A percentile compares a stretch with the other conserved stretches of the same genome.
Evolutionary conservation across 306 rosid species (phyloP).

Genomic region (Cucumis cinereus): DNA sequence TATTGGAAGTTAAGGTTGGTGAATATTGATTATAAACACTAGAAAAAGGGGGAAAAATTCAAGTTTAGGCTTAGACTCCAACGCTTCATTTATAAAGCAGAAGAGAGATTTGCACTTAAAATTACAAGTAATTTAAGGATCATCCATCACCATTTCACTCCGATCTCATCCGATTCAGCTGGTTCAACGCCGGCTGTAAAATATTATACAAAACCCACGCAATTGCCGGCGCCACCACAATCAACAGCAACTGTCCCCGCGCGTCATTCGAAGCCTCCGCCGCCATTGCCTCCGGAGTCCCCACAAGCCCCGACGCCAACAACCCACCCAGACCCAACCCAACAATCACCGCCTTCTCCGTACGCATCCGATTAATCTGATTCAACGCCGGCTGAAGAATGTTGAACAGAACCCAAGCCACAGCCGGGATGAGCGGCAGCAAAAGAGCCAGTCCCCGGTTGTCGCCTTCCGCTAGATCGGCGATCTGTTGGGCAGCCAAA

Average conservation of each 20-base stretch:
- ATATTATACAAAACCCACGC: conserved; percentile 77
- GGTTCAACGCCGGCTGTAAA: conserved; percentile 89
- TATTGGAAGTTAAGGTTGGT: background rate
- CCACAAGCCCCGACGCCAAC: conserved; percentile 31
- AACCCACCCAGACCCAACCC: conserved; percentile 65
- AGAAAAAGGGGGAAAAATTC: background rate
- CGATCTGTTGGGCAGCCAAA: conserved; percentile 67
- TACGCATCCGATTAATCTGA: conserved; percentile 65
- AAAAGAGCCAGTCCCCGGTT: conserved; percentile 67
- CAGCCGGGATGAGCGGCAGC: conserved; percentile 62
- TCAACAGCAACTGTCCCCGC: conserved; percentile 63
- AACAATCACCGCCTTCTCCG: conserved; percentile 35
- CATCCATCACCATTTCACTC: conserved; percentile 5
- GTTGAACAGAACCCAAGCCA: conserved; percentile 92
- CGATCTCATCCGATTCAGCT: conserved; percentile 80
- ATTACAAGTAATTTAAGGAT: background rate
- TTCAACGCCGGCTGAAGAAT: conserved; percentile 81
- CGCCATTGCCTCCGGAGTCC: conserved; percentile 27
- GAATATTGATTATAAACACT: background rate
- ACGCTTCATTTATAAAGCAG: background rate
- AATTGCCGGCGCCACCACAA: conserved; percentile 76
- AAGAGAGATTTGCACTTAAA: background rate
- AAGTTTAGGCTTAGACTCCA: background rate
- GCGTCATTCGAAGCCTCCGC: conserved; percentile 53
- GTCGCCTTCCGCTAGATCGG: conserved; percentile 65